Base-by-base conservation (phyloP, 108 stramenopile species). In the Cyclotella sp. region DNA sequence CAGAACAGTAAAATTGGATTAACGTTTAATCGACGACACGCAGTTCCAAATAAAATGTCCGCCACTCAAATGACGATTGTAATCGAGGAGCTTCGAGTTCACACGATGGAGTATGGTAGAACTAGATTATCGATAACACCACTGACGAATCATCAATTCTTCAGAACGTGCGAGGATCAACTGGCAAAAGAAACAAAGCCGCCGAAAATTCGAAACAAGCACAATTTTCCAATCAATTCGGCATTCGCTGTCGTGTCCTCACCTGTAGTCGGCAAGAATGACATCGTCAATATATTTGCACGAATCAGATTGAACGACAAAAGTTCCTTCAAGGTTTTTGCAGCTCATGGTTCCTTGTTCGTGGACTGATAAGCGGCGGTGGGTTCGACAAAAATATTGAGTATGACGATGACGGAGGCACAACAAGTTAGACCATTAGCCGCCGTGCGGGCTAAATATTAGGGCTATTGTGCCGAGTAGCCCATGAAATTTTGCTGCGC, bases 201-300 rank as follows among this genome's bases (percentile, higher is more conserved):
- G 19, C 19, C 19, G 49, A 3, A 3, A 8, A 51, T 51, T 19
- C n/a, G 8, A 51, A 51, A 51, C 49, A 19, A 63, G 11, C 3
- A 58, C 5, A 14, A 14, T 42, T 3, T 15, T 21, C 29, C 15
- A 49, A 22, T 49, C 45, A 4, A 2, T 9, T 26, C 26, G 46
- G 1, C 27, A 54, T 29, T 40, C 52, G 30, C 43, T n/a, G 13
- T n/a, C 18, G 18, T 49, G 1, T 41, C 75, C 92, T 88, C 73
- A 93, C 93, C 77, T 90, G 78, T 97, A 98, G 49, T 94, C 88
- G 26, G 96, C 84, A 55, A 92, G 65, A 53, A 98, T 98, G 63
- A 92, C 85, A 65, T 96, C 92, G 26, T 94, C 91, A 26, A 91
- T 93, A 82, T 98, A 98, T 55, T 86, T 86, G 44, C 96, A 96